Evolutionary conservation across 768 basidiomycete genomes (phyloP).

Genomic region (Boletus sp.): DNA sequence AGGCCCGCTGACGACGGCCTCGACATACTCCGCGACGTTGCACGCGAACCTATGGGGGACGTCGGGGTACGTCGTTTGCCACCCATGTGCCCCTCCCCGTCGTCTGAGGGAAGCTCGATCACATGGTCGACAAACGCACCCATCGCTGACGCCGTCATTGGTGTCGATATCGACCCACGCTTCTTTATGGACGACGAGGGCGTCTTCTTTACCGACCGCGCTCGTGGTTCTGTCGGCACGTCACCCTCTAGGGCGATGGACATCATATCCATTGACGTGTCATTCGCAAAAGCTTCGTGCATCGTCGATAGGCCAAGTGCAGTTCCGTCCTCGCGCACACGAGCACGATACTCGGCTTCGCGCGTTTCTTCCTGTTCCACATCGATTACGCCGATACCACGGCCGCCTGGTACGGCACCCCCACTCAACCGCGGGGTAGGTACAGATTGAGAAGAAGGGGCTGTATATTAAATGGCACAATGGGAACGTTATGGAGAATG

Average conservation of each 20-base stretch:
- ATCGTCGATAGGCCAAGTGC: not conserved
- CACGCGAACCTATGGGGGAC: not conserved
- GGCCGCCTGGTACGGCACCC: slow-evolving; percentile 30
- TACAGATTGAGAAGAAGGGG: not conserved
- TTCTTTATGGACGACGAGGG: not conserved
- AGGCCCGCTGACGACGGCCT: slow-evolving; percentile 1
- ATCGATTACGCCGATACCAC: slow-evolving; percentile 25
- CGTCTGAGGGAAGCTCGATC: slow-evolving; percentile 21
- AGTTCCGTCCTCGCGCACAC: not conserved
- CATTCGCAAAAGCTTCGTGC: not conserved
- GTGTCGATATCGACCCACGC: not conserved
- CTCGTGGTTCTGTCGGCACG: not conserved
- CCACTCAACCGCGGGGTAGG: no score
- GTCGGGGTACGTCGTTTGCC: not conserved
- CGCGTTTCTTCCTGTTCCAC: no score
- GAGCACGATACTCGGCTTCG: not conserved
- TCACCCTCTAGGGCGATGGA: not conserved
- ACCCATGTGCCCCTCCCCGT: slow-evolving; percentile 7
- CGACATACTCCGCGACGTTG: not conserved
- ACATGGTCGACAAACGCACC: slow-evolving; percentile 22
- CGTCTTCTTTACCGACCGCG: slow-evolving; percentile 7
- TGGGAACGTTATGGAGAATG: not conserved
- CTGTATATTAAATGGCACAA: not conserved
- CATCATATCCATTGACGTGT: not conserved
- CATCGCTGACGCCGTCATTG: not conserved